phyloP scores from a whole-genome alignment of 148 eudicot species.

The Persicaria tinctoria region DNA sequence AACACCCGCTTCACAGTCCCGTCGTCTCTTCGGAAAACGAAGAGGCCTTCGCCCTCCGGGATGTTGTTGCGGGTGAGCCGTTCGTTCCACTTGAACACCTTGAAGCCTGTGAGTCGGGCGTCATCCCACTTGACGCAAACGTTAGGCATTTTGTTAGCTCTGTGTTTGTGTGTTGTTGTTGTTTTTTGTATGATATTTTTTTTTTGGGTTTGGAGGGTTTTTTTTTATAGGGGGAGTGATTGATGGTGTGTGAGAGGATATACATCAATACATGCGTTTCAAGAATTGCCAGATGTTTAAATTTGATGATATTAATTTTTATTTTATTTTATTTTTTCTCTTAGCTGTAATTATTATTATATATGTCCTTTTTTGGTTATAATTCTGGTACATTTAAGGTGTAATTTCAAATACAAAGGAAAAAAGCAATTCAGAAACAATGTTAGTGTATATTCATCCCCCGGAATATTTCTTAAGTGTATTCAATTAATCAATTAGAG shows the following conservation, averaged over 20 bases:
- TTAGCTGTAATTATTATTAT: background rate
- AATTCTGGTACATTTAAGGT: background rate
- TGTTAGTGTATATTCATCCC: background rate
- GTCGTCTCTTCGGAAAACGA: background rate
- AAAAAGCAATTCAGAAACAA: background rate
- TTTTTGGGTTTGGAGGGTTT: background rate
- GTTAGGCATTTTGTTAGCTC: background rate
- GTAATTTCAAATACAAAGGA: no score
- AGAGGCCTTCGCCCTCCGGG: background rate
- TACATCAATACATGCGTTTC: background rate
- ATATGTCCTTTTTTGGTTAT: background rate
- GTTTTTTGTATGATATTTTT: background rate
- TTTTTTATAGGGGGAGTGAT: background rate
- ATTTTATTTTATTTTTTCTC: background rate
- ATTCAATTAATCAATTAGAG: background rate
- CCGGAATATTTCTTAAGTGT: background rate
- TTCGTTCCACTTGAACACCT: constrained; percentile 1
- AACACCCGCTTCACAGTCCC: background rate
- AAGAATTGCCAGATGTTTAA: background rate
- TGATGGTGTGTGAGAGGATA: background rate
- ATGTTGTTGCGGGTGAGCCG: background rate
- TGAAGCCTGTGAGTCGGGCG: background rate
- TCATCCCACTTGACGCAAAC: background rate
- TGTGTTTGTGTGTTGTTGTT: background rate
- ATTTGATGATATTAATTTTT: background rate